Evolutionary conservation across 2,329 filamentous ascomycete genomes (phyloP), one percentile per base, ranked within the genome.

Genomic region (Ophiostoma perfectum): DNA sequence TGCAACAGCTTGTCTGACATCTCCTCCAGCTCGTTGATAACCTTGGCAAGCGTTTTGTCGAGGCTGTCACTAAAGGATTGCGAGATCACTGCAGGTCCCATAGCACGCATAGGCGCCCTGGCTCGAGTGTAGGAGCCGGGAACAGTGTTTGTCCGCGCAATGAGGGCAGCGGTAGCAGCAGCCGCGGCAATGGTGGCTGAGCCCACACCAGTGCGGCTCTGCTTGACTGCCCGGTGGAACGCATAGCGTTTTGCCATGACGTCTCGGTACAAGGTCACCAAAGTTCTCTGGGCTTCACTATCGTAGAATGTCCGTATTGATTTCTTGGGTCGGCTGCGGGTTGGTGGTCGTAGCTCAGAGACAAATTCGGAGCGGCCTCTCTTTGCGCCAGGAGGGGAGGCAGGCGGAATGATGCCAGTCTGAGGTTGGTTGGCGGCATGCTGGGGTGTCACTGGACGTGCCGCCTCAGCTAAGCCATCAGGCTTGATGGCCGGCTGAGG

Each of bases 1-100:
- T 70, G 71, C 44, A 72, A 60, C 52, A 72, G 39, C 60, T 70
- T 69, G 66, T 72, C 71, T 0, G 68, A 69, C 70, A 72, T 65
- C n/a, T 68, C 70, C 8, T 72, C 70, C 1, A 72, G 70, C 66
- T 72, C 71, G 6, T 49, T 45, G 52, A 71, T 68, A 14, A 70
- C 67, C 9, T 63, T 45, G 4, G 27, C 63, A 5, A 72, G 66
- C 1, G 67, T 69, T 41, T 64, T 69, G 67, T 72, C 71, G n/a
- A 72, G 65, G 14, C 14, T 42, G 0, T 70, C 68, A 0, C 65
- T 49, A 49, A 72, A 72, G 0, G 65, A 49, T 0, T 66, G 63
- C 1, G 68, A 27, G 5, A 72, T 42, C 8, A 69, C 44, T 0
- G 52, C 9, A 6, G 52, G 36, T 0, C 49, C 66, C 14, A 42